Conservation (phyloP, 495 filamentous ascomycete genomes). For the Pyronema omphalodes region DNA sequence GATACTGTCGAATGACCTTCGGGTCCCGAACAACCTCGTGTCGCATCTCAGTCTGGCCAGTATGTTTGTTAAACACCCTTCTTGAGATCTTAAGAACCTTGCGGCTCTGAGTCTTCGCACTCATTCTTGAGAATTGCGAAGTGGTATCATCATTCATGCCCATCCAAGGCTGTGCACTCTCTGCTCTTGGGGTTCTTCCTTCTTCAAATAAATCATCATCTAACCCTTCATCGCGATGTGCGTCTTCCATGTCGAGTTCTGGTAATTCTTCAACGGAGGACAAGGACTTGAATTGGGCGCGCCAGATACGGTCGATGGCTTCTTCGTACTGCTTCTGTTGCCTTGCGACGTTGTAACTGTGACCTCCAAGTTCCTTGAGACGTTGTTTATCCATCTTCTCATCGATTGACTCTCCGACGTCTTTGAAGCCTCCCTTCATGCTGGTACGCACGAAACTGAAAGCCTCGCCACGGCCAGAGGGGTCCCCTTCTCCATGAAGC, state of each 20-base stretch:
- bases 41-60: constrained; percentile 36
- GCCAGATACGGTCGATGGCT: constrained; percentile 77
- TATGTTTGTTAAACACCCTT: constrained; percentile 36
- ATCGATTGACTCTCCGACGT: constrained; percentile 67
- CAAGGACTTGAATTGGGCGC: constrained; percentile 61
- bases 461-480: constrained; percentile 80
- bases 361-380: constrained; percentile 76
- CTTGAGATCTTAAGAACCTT: constrained; percentile 60
- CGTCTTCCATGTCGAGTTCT: constrained; percentile 38
- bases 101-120: constrained; percentile 44
- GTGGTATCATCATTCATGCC: constrained; percentile 57
- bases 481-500: constrained; percentile 84
- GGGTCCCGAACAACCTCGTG: constrained; percentile 26
- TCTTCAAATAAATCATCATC: constrained; percentile 50
- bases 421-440: constrained; percentile 97
- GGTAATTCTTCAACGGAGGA: constrained; percentile 44
- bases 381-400: constrained; percentile 70
- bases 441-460: constrained; percentile 92
- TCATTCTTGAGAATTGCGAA: constrained; percentile 71
- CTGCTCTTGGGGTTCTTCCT: constrained; percentile 41
- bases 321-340: constrained; percentile 81
- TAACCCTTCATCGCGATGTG: constrained; percentile 30
- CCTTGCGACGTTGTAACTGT: constrained; percentile 88
- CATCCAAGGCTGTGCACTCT: constrained; percentile 31
- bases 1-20: constrained; percentile 31